Base-by-base conservation (phyloP, 2,329 filamentous ascomycete species). In the Ceratocystis lukuohia region DNA sequence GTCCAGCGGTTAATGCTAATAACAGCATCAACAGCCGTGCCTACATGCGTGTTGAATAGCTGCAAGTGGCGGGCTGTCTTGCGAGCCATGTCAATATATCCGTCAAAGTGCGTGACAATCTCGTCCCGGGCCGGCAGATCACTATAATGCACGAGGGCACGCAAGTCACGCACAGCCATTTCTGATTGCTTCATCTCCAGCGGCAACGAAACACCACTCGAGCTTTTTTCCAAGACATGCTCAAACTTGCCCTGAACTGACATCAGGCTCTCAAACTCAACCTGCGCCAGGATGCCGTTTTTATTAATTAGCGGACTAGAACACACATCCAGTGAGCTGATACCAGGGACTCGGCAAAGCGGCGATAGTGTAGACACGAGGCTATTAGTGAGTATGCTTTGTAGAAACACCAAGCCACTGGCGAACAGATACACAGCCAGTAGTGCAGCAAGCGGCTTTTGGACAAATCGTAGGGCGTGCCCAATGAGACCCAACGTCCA, bases 141-240 rank as follows among this genome's bases (percentile, higher is more conserved):
- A 70, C 87, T 90, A 75, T 86, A 85, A 48, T 83, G 80, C 44
- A 95, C 87, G 57, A 91, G 80, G 30, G 84, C 86, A 41, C 87
- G 84, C 28, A 94, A 76, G 71, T 92, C 89, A 50, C 89, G 83
- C 45, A 94, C 85, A 0, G 87, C 85, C 1, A 84, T 79, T 74
- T 93, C 88, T 2, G 86, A 86, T 8, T 84, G 82, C 76, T 91
- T 92, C 85, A 94, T 91, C 70, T 90, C 87, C 70, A 88, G 79
- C 0, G 89, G 89, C 2, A 94, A 76, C 1, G 84, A 84, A 1
- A 86, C 83, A 1, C 85, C 84, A 25, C 85, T 80, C 1, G 84
- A 82, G 17, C 84, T 84, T 67, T 84, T 83, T 70, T 89, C 83
- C 3, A 94, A 76, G 0, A 94, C 84, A 67, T 88, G 83, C 74